Evolutionary conservation across 2,329 filamentous ascomycete genomes (phyloP).

Genomic region (Clonostachys byssicola): DNA sequence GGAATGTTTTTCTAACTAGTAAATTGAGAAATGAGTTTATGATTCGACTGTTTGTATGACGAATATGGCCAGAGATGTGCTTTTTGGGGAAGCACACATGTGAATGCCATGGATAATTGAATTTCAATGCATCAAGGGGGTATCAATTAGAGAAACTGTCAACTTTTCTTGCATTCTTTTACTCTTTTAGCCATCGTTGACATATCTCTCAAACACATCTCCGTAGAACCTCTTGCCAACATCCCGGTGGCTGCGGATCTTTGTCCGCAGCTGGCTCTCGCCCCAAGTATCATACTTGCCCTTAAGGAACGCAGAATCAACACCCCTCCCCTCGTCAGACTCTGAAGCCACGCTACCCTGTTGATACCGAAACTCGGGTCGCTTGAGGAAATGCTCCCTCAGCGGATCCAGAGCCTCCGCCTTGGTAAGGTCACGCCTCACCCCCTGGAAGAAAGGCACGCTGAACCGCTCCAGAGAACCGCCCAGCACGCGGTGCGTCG

Average conservation of each 20-base stretch:
- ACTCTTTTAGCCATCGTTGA: constrained; percentile 25
- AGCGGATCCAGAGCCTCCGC: constrained; percentile 31
- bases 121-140: no score
- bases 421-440: constrained; percentile 38
- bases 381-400: constrained; percentile 24
- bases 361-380: no score
- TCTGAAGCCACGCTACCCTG: constrained; percentile 9
- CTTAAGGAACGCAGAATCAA: constrained; percentile 45
- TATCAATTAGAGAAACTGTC: neutral
- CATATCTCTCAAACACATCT: constrained; percentile 41
- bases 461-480: constrained; percentile 29
- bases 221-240: constrained; percentile 41
- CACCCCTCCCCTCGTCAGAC: constrained; percentile 24
- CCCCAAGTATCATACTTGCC: constrained; percentile 51
- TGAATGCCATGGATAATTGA: no score
- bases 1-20: neutral
- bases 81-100: no score
- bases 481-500: constrained; percentile 37
- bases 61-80: no score
- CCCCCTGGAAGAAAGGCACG: constrained; percentile 44
- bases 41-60: no score
- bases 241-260: constrained; percentile 44
- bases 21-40: neutral
- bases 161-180: neutral
- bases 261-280: constrained; percentile 48